A percentile compares a stretch with the other conserved stretches of the same genome.
These are phyloP conservation scores for Gossypium sturtianum DNA, from an alignment of 345 rosid genomes.

Conservation along the genomic window DNA sequence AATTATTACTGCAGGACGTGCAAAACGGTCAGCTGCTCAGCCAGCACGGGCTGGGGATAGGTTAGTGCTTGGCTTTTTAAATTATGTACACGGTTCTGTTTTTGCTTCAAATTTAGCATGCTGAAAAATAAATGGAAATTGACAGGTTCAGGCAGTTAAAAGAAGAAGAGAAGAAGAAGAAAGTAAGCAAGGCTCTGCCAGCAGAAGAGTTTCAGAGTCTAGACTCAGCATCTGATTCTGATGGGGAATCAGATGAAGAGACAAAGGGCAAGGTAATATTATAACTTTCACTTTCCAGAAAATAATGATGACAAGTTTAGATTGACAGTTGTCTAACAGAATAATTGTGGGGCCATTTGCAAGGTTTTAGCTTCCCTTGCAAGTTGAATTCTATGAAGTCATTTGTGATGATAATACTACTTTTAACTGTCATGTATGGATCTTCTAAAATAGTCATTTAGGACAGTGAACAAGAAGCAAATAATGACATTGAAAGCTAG, in stretches of 20 bases:
- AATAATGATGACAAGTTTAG: neutral
- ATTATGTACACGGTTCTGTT: neutral
- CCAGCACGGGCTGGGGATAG: slow-evolving; percentile 64
- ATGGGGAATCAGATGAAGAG: slow-evolving; percentile 57
- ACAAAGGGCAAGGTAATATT: slow-evolving; percentile 38
- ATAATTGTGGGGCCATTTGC: slow-evolving; percentile 16
- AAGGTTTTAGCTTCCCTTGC: slow-evolving; percentile 14
- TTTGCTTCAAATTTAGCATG: slow-evolving; percentile 8
- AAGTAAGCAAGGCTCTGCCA: slow-evolving; percentile 47
- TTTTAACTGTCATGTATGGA: slow-evolving; percentile 9
- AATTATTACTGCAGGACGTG: slow-evolving; percentile 90
- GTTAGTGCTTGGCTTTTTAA: slow-evolving; percentile 27
- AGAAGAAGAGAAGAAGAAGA: slow-evolving; percentile 56
- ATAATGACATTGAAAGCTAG: slow-evolving; percentile 5
- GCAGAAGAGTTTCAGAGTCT: slow-evolving; percentile 37
- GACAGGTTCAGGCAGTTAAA: slow-evolving; percentile 74
- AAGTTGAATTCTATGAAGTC: slow-evolving; percentile 7
- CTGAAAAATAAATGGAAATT: slow-evolving; percentile 14
- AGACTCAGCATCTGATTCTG: slow-evolving; percentile 51
- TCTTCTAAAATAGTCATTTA: slow-evolving; percentile 5
- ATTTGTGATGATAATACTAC: slow-evolving; percentile 5
- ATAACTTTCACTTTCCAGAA: neutral
- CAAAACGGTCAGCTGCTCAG: slow-evolving; percentile 78
- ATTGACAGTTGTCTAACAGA: neutral
- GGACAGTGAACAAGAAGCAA: neutral